Evolutionary conservation across 163 green algal species (phyloP).

Genomic region (Coccomyxa subellipsoidea): DNA sequence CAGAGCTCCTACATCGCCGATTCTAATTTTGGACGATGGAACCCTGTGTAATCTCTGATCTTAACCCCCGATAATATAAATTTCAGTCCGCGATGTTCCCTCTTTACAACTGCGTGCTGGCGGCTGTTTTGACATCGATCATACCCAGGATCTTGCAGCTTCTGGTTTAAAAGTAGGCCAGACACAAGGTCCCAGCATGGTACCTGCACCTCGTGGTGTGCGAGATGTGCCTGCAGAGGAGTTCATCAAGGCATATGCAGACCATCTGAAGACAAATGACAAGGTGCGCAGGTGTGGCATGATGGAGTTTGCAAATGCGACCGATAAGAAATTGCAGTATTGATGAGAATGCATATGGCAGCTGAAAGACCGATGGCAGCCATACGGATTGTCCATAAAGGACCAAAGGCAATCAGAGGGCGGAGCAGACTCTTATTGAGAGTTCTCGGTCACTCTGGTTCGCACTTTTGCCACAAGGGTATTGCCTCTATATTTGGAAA

Average conservation of each 20-base stretch:
- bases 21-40: not conserved
- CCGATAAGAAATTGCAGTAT: no score
- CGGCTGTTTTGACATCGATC: not conserved
- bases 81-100: not conserved
- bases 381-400: no score
- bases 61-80: not conserved
- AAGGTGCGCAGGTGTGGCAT: constrained; percentile 74
- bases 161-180: not conserved
- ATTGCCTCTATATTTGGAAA: no score
- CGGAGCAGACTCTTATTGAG: no score
- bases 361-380: no score
- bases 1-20: not conserved
- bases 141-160: not conserved
- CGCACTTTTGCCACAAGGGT: no score
- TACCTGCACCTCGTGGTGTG: constrained; percentile 10
- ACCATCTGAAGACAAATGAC: constrained; percentile 94
- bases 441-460: no score
- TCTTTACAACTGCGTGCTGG: not conserved
- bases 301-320: no score
- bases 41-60: not conserved
- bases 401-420: no score
- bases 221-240: constrained; percentile 77
- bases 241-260: constrained; percentile 88
- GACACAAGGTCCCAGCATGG: not conserved
- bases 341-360: no score